Evolutionary conservation across 306 rosid genomes (phyloP).

Genomic region (Crotalaria pallida): DNA sequence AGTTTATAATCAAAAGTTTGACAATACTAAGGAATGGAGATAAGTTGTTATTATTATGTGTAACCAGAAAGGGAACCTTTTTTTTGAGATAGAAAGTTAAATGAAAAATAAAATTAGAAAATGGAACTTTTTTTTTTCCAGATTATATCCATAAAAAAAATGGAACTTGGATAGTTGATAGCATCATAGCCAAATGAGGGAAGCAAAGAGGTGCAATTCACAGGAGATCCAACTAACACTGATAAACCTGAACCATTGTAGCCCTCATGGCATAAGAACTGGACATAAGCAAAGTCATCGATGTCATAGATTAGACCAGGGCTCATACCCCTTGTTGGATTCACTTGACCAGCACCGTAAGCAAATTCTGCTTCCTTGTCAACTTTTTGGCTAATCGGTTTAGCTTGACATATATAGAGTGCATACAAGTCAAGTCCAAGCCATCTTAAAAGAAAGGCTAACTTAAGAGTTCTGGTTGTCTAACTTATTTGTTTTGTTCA

Average conservation of each 20-base stretch:
- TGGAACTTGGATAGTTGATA: conserved; percentile 78
- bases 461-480: too few species aligned
- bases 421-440: conserved; percentile 14
- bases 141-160: too few species aligned
- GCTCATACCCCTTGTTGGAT: conserved; percentile 53
- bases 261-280: conserved; percentile 79
- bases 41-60: too few species aligned
- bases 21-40: neutral
- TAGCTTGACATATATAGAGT: conserved; percentile 47
- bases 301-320: conserved; percentile 82
- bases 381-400: conserved; percentile 53
- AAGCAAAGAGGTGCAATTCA: conserved; percentile 60
- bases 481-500: too few species aligned
- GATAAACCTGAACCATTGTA: conserved; percentile 44
- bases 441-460: neutral
- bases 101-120: too few species aligned
- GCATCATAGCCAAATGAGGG: conserved; percentile 73
- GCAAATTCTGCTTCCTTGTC: conserved; percentile 66
- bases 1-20: neutral
- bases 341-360: conserved; percentile 75
- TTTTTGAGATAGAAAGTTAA: too few species aligned
- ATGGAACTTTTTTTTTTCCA: too few species aligned
- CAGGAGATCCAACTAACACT: conserved; percentile 40
- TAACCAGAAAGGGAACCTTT: too few species aligned
- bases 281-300: conserved; percentile 52